phyloP scores from a whole-genome alignment of 106 monocot species.

The Cymbidium sinense region DNA sequence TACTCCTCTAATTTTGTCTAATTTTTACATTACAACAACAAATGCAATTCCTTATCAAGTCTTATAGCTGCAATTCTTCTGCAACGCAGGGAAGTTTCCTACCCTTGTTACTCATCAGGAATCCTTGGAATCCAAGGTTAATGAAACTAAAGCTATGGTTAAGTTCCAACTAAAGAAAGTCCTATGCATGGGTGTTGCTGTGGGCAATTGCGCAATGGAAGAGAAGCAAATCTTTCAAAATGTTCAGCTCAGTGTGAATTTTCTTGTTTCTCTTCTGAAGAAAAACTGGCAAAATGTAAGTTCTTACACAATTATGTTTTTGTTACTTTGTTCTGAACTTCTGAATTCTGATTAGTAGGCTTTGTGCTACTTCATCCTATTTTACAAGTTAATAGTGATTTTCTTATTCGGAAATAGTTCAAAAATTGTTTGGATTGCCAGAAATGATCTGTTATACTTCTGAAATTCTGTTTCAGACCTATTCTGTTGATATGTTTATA shows the following conservation, averaged over 20 bases:
- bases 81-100: constrained; percentile 52
- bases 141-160: constrained; percentile 67
- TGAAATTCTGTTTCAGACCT: no score
- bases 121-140: constrained; percentile 57
- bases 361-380: no score
- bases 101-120: constrained; percentile 62
- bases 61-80: not conserved
- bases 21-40: not conserved
- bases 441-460: no score
- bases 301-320: not conserved
- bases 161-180: constrained; percentile 89
- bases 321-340: not conserved
- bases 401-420: no score
- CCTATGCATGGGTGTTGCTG: constrained; percentile 86
- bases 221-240: constrained; percentile 83
- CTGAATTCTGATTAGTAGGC: not conserved
- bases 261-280: constrained; percentile 77
- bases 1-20: no score
- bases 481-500: no score
- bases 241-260: constrained; percentile 76
- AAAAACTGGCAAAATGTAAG: constrained; percentile 91
- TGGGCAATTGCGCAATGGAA: constrained; percentile 75
- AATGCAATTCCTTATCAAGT: not conserved
- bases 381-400: no score
- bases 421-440: no score